phyloP scores from a whole-genome alignment of 176 grass and related monocot genomes.

The Oryza longistaminata region DNA sequence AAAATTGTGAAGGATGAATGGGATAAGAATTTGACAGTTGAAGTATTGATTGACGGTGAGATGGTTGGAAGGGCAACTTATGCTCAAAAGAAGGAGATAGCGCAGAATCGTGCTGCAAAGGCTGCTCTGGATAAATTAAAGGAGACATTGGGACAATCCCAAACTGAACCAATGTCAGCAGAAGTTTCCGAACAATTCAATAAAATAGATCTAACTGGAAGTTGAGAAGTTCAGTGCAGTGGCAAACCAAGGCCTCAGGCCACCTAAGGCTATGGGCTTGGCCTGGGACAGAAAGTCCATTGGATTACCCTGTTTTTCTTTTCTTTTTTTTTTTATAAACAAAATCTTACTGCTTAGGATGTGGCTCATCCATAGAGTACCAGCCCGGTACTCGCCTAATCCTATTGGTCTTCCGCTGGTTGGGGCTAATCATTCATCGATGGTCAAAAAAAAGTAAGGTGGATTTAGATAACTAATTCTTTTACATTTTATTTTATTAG shows the following conservation, averaged over 20 bases:
- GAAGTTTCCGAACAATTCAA: conserved; percentile 26
- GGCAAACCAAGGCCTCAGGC: too few species aligned
- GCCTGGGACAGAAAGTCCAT: too few species aligned
- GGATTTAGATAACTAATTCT: neutral
- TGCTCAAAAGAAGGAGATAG: conserved; percentile 67
- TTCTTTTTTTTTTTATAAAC: too few species aligned
- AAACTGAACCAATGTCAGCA: neutral
- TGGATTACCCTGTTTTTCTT: too few species aligned
- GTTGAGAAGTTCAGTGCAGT: neutral
- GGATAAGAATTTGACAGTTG: conserved; percentile 43
- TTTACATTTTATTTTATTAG: neutral
- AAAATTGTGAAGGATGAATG: conserved; percentile 53
- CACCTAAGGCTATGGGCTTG: too few species aligned
- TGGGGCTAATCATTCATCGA: neutral
- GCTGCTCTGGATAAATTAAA: conserved; percentile 58
- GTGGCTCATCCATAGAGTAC: too few species aligned
- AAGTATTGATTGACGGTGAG: conserved; percentile 59
- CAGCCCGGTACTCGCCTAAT: too few species aligned
- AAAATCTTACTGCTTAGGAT: too few species aligned
- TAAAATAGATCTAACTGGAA: neutral
- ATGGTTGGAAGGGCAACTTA: conserved; percentile 47
- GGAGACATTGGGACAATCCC: neutral
- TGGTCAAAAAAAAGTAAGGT: neutral
- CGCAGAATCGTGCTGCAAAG: conserved; percentile 60
- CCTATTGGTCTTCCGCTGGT: too few species aligned